Percentiles rank a stretch among this genome's conserved stretches.
phyloP scores from a whole-genome alignment of 495 filamentous ascomycete species.

The Lasiosphaeria hispida region DNA sequence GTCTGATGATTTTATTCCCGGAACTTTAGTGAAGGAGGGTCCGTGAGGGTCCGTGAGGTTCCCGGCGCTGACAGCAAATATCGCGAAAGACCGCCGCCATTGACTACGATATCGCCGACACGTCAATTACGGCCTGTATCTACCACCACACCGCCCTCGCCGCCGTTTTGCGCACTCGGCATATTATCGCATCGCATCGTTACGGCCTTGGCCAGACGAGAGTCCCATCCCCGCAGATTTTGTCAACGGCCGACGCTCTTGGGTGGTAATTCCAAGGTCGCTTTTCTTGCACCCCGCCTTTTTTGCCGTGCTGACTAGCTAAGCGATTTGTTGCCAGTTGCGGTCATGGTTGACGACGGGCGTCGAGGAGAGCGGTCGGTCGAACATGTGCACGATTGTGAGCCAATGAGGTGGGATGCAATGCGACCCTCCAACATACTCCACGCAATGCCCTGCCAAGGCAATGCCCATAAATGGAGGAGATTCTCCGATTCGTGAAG shows the following conservation, averaged over 20 bases:
- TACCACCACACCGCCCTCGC: neutral
- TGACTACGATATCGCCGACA: too few species aligned
- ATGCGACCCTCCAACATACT: slow-evolving; percentile 5
- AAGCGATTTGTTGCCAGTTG: too few species aligned
- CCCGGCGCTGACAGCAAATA: neutral
- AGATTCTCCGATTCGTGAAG: slow-evolving; percentile 10
- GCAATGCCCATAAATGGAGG: neutral
- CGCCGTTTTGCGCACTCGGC: neutral
- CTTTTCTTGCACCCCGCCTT: neutral
- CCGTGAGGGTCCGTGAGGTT: neutral
- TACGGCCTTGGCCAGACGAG: neutral
- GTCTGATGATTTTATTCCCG: slow-evolving; percentile 4
- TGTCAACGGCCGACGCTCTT: neutral
- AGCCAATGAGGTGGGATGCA: slow-evolving; percentile 6
- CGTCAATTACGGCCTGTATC: too few species aligned
- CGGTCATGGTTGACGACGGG: too few species aligned
- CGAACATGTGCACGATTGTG: neutral
- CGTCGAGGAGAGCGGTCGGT: too few species aligned
- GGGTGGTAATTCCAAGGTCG: neutral
- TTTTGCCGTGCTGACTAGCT: too few species aligned
- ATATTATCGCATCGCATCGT: neutral
- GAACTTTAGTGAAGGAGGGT: neutral
- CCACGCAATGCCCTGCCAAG: neutral
- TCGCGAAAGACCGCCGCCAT: too few species aligned
- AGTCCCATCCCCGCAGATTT: neutral